Evolutionary conservation across 176 grass and related monocot genomes (phyloP), one percentile per base, ranked within the genome.

Genomic region (Cenchrus americanus): DNA sequence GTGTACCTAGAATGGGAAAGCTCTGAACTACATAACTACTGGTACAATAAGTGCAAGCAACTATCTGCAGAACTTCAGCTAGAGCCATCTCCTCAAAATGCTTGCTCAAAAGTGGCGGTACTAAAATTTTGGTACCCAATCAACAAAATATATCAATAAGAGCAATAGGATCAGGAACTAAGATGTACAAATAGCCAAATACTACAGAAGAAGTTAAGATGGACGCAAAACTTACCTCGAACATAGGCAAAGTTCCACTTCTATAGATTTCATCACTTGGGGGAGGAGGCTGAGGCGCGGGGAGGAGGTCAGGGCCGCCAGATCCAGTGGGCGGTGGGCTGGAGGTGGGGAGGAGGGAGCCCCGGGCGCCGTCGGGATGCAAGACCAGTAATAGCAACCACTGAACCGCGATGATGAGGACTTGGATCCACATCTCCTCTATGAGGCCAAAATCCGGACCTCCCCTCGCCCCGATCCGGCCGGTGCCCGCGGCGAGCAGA

Each of bases 181-280:
- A 41, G 22, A 76, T 76, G 14, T n/a, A 19, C 21, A 0, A 15
- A 37, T 52, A 80, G 12, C 1, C 23, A 86, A 81, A 30, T 52
- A 24, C 2, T 73, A 65, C 34, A 52, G 23, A 69, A 8, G 21
- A 81, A 62, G 40, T 12, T 49, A 72, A 24, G 64, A 50, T 44
- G 69, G 15, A 86, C 24, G 75, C 43, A 22, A 71, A 87, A 79
- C 65, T 86, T 83, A 86, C 96, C 91, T 99, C 96, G 48, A 99
- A 99, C 97, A 99, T 99, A 1, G 97, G 96, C 15, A 99, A 57
- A 12, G 97, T 94, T 74, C 97, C 93, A 87, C 91, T 92, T 92
- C 97, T 93, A 76, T 99, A 99, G 57, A 99, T 99, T 87, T 99
- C 97, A 87, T 99, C 93, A 80, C 97, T 93, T 42, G 97, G 97